Percentiles rank a stretch among this genome's conserved stretches.
Evolutionary conservation across 192 early-diverging fungal genomes (phyloP).

Genomic region (Gonapodya prolifera): DNA sequence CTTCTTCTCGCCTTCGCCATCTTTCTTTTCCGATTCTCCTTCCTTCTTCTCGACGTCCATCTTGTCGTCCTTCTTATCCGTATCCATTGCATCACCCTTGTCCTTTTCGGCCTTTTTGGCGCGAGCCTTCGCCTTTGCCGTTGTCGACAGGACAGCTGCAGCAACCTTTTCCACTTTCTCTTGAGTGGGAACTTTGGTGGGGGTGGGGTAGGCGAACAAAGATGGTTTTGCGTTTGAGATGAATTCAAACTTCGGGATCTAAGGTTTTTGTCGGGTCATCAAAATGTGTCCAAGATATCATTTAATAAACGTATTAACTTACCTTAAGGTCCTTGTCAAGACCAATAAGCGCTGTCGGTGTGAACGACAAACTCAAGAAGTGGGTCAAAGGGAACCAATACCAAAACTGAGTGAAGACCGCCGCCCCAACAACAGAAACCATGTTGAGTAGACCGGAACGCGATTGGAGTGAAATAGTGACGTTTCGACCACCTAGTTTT

Average conservation of each 20-base stretch:
- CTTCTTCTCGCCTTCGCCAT: slow-evolving; percentile 31
- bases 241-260: slow-evolving; percentile 76
- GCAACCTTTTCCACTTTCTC: slow-evolving; percentile 79
- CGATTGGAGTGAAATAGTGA: slow-evolving; percentile 83
- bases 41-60: slow-evolving; percentile 38
- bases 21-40: slow-evolving; percentile 15
- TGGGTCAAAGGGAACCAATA: slow-evolving; percentile 98
- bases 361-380: slow-evolving; percentile 88
- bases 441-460: slow-evolving; percentile 80
- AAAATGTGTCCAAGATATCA: slow-evolving; percentile 7
- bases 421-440: slow-evolving; percentile 96
- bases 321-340: slow-evolving; percentile 75
- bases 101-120: slow-evolving; percentile 65
- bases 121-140: slow-evolving; percentile 78
- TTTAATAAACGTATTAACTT: slow-evolving; percentile 8
- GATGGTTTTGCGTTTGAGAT: slow-evolving; percentile 75
- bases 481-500: slow-evolving; percentile 74
- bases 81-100: slow-evolving; percentile 15
- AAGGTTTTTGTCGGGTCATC: too few species aligned
- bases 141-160: slow-evolving; percentile 90
- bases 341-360: slow-evolving; percentile 90
- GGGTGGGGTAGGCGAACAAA: slow-evolving; percentile 84
- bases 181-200: slow-evolving; percentile 67
- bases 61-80: slow-evolving; percentile 28
- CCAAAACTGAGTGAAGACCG: slow-evolving; percentile 98